These are phyloP conservation scores for Aureobasidium melanogenum DNA, from an alignment of 2,329 filamentous ascomycete species.

Conservation along the genomic window DNA sequence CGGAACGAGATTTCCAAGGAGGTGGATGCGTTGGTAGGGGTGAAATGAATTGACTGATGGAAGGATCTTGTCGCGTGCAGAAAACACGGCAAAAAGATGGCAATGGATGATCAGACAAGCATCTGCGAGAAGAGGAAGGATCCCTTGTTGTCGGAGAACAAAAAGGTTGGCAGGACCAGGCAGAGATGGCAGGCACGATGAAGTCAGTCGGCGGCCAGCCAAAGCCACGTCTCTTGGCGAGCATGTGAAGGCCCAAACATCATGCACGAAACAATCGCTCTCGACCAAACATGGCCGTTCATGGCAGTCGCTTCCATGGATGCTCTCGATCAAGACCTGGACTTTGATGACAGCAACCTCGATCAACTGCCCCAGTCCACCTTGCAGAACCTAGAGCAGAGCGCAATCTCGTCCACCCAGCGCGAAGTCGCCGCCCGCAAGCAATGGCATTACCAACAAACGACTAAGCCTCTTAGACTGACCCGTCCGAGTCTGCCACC, in stretches of 20 bases:
- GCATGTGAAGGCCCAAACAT: not conserved
- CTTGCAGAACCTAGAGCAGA: conserved; percentile 36
- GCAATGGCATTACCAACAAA: not conserved
- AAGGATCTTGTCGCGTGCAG: not conserved
- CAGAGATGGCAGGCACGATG: not conserved
- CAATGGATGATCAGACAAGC: not conserved
- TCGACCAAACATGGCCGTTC: not conserved
- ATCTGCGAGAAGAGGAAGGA: not conserved
- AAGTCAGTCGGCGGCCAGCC: not conserved
- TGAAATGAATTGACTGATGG: not conserved
- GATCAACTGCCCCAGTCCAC: conserved; percentile 37
- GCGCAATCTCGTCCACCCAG: conserved; percentile 36
- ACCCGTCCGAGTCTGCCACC: not conserved
- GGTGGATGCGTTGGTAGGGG: not conserved
- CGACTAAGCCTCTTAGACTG: not conserved
- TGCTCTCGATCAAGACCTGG: conserved; percentile 32
- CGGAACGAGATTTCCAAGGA: not conserved
- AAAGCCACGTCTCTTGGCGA: not conserved
- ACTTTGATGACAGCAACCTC: conserved; percentile 38
- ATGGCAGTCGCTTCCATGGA: conserved; percentile 15
- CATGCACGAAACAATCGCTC: not conserved
- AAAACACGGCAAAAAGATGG: not conserved
- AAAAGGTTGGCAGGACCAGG: not conserved
- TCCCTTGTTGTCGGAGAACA: not conserved
- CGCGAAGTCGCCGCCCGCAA: conserved; percentile 6